These are phyloP conservation scores for Erysimum cheiri DNA, from an alignment of 441 rosid genomes.

Conservation along the genomic window DNA sequence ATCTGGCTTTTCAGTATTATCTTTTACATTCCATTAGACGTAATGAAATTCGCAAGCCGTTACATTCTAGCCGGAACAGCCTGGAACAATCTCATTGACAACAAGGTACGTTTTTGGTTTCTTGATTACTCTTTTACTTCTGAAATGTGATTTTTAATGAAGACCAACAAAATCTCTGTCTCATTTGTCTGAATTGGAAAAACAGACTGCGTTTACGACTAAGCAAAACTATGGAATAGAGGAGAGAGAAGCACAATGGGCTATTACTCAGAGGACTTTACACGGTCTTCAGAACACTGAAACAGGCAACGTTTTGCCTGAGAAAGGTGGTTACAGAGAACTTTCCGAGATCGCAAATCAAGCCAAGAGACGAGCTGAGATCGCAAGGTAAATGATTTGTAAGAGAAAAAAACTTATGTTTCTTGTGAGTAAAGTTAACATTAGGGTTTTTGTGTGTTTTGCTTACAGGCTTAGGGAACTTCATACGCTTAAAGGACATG, in stretches of 20 bases:
- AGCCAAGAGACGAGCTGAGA: constrained; percentile 92
- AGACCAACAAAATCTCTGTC: background rate
- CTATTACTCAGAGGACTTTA: constrained; percentile 84
- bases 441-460: constrained; percentile 9
- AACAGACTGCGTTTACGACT: constrained; percentile 90
- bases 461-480: constrained; percentile 83
- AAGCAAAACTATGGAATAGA: constrained; percentile 93
- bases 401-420: background rate
- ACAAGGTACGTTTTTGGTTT: constrained; percentile 57
- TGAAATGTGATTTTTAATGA: background rate
- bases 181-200: background rate
- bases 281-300: constrained; percentile 90
- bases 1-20: constrained; percentile 86
- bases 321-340: constrained; percentile 85
- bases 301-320: constrained; percentile 54
- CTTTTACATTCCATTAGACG: constrained; percentile 79
- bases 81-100: constrained; percentile 82
- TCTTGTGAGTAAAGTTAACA: constrained; percentile 6
- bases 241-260: constrained; percentile 98
- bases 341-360: constrained; percentile 92
- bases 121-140: constrained; percentile 5
- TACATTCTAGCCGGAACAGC: constrained; percentile 87
- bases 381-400: constrained; percentile 68
- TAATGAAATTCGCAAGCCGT: constrained; percentile 77
- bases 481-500: constrained; percentile 93